Conservation (phyloP, 2,329 filamentous ascomycete genomes). For the Dothidotthia symphoricarpi region DNA sequence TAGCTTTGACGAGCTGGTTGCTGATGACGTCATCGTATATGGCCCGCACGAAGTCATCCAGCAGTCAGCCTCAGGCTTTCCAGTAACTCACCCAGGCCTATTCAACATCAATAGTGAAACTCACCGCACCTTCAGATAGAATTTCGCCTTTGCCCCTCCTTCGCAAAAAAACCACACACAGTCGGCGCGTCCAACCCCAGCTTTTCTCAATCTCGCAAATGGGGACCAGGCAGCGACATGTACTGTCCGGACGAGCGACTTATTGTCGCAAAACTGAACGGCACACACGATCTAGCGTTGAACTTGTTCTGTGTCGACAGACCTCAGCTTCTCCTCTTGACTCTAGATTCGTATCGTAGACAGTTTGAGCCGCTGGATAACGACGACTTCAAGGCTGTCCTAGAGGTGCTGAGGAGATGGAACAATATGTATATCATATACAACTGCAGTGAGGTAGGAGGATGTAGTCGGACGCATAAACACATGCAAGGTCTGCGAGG, state of each 20-base stretch:
- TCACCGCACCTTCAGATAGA: conserved; percentile 21
- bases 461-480: conserved; percentile 52
- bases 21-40: conserved; percentile 25
- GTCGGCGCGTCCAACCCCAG: conserved; percentile 20
- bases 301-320: conserved; percentile 53
- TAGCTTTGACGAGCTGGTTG: conserved; percentile 27
- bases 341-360: conserved; percentile 48
- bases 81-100: conserved; percentile 15
- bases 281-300: conserved; percentile 47
- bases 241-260: conserved; percentile 47
- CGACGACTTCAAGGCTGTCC: conserved; percentile 45
- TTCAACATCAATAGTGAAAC: conserved; percentile 2
- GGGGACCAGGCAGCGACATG: conserved; percentile 42
- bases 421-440: conserved; percentile 45
- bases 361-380: conserved; percentile 46
- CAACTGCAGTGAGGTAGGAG: conserved; percentile 49
- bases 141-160: conserved; percentile 33
- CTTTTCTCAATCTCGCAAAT: conserved; percentile 21
- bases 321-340: conserved; percentile 51
- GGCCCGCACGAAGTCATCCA: conserved; percentile 22
- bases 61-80: conserved; percentile 21
- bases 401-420: conserved; percentile 33
- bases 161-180: conserved; percentile 32
- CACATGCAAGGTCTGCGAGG: conserved; percentile 48
- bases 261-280: conserved; percentile 43